Evolutionary conservation across 495 filamentous ascomycete species (phyloP).

Genomic region (Tuber brumale): DNA sequence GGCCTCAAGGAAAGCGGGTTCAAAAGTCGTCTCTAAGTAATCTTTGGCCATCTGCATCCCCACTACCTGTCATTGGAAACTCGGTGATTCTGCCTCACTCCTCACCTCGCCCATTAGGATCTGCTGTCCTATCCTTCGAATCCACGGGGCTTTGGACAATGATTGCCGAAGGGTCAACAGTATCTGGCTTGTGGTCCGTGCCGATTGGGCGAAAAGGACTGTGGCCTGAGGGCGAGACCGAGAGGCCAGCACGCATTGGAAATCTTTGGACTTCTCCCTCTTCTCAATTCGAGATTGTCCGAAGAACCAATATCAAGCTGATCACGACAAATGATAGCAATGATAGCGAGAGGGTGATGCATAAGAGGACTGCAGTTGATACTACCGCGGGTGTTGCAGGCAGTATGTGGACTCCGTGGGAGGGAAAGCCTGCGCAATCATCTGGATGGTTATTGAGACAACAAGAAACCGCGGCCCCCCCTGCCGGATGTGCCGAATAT

Average conservation of each 20-base stretch:
- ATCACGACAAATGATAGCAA: neutral
- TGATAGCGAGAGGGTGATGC: slow-evolving; percentile 7
- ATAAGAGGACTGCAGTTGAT: slow-evolving; percentile 3
- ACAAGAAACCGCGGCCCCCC: slow-evolving; percentile 6
- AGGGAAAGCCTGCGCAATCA: slow-evolving; percentile 4
- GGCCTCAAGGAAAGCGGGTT: slow-evolving; percentile 11
- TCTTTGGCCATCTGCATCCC: slow-evolving; percentile 25
- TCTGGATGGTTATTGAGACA: slow-evolving; percentile 11
- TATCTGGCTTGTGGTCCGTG: slow-evolving; percentile 7
- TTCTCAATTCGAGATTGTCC: neutral
- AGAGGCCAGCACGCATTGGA: neutral
- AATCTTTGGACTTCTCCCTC: slow-evolving; percentile 15
- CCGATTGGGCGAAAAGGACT: slow-evolving; percentile 2
- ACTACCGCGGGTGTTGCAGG: slow-evolving; percentile 9
- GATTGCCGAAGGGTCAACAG: neutral
- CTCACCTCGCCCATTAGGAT: neutral
- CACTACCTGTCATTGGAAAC: slow-evolving; percentile 2
- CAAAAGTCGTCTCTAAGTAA: neutral
- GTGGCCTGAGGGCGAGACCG: slow-evolving; percentile 14
- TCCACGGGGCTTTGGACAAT: slow-evolving; percentile 13
- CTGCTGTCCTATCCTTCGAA: neutral
- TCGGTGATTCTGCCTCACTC: neutral
- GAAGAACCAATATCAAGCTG: slow-evolving; percentile 21
- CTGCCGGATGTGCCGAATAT: neutral
- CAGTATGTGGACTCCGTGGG: slow-evolving; percentile 15